Evolutionary conservation across 202 grass and related monocot species (phyloP).

Genomic region (Zoysia matrella): DNA sequence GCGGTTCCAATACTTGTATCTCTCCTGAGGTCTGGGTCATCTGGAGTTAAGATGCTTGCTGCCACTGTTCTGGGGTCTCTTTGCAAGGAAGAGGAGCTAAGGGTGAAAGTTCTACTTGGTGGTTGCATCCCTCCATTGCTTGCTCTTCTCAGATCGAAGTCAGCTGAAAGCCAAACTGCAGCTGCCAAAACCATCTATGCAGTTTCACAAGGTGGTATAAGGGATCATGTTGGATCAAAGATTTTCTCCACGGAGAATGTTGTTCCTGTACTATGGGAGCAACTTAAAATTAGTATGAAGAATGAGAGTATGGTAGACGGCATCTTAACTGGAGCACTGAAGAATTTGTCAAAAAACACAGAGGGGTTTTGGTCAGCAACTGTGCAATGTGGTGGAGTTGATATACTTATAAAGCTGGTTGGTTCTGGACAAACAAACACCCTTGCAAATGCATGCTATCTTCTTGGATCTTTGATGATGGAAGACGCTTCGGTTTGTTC

Average conservation of each 20-base stretch:
- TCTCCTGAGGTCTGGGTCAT: conserved; percentile 90
- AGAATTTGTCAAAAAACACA: conserved; percentile 95
- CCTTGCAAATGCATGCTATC: conserved; percentile 87
- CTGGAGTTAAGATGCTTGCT: conserved; percentile 87
- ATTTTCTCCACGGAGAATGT: conserved; percentile 98
- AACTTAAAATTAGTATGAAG: conserved; percentile 87
- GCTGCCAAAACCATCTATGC: too few relatives aligned
- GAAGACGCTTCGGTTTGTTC: conserved; percentile 93
- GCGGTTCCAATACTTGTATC: too few relatives aligned
- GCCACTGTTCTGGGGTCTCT: conserved; percentile 95
- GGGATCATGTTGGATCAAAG: conserved; percentile 99
- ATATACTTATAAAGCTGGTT: conserved; percentile 94
- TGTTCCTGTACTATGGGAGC: conserved; percentile 94
- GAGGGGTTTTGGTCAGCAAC: conserved; percentile 94
- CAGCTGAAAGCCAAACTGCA: too few relatives aligned
- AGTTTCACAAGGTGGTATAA: conserved; percentile 96
- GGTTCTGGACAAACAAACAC: conserved; percentile 76
- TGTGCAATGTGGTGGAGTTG: conserved; percentile 86
- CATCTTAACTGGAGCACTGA: conserved; percentile 90
- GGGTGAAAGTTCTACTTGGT: conserved; percentile 95
- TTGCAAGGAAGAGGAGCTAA: conserved; percentile 98
- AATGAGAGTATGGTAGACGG: conserved; percentile 85
- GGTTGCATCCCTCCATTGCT: too few relatives aligned
- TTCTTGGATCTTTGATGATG: conserved; percentile 92
- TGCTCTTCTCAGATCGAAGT: too few relatives aligned